Evolutionary conservation across 495 filamentous ascomycete species (phyloP).

Genomic region (Xylaria curta): DNA sequence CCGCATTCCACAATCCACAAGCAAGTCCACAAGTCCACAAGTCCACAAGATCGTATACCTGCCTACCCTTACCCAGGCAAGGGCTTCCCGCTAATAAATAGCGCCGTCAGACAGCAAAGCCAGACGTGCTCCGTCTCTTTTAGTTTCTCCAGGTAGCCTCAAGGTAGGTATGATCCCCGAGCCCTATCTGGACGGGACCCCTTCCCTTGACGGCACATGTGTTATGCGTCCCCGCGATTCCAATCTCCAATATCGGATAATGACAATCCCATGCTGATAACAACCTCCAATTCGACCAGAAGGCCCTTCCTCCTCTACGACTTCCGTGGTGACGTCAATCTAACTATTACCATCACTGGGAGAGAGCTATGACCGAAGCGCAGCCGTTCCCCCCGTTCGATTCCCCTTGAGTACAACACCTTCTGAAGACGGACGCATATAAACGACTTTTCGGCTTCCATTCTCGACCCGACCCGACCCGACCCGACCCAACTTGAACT

Average conservation of each 20-base stretch:
- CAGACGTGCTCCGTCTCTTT: slow-evolving; percentile 1
- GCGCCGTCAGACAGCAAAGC: not conserved
- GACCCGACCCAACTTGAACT: not conserved
- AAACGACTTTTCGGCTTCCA: slow-evolving; percentile 12
- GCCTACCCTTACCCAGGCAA: slow-evolving; percentile 8
- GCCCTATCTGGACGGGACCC: not conserved
- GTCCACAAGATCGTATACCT: not conserved
- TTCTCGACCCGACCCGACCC: too few relatives aligned
- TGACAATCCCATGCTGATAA: not conserved
- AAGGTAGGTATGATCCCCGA: not conserved
- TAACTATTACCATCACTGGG: not conserved
- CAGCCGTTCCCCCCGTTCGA: not conserved
- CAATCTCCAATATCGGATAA: not conserved
- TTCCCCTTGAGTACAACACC: not conserved
- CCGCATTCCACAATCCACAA: slow-evolving; percentile 6
- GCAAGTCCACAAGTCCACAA: too few relatives aligned
- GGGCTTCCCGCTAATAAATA: slow-evolving; percentile 19
- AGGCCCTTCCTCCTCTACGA: not conserved
- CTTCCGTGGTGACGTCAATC: not conserved
- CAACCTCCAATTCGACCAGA: slow-evolving; percentile 5
- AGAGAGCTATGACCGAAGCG: slow-evolving; percentile 13
- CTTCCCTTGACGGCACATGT: not conserved
- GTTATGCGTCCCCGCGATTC: not conserved
- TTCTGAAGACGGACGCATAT: slow-evolving; percentile 1
- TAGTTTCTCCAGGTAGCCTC: not conserved